Base-by-base conservation (phyloP, 345 rosid genomes). In the Eucalyptus shirleyi region DNA sequence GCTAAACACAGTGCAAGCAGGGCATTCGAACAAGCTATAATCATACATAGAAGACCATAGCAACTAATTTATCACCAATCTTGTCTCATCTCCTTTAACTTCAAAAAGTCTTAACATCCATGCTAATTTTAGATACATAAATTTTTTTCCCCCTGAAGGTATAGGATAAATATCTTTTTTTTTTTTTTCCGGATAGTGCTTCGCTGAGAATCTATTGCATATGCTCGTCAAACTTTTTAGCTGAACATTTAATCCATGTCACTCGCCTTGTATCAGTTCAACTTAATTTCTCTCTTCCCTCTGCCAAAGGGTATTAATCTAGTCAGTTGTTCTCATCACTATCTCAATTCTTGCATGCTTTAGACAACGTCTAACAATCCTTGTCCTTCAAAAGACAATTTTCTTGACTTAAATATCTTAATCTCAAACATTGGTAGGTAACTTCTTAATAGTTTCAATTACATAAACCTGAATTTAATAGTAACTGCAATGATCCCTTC, bases 401-500 rank as follows among this genome's bases (percentile, higher is more conserved):
- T 30, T 62, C 69, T 5, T 28, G 16, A 62, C 69, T 30, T 12
- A 62, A 28, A 62, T 62, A 62, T 28, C n/a, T 62, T 28, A 14
- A 30, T 13, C 69, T 62, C 1, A 12, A 28, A 62, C 69, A 62
- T 62, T 62, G 69, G 7, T 62, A 28, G 34, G 69, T 30, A 62
- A 62, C 32, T 62, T 28, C 47, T 0, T n/a, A 0, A 60, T 62
- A 62, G n/a, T 28, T 12, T 62, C 69, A 62, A 28, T 30, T 28
- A 62, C 67, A 60, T 28, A 60, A 60, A 28, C 32, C 69, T 30
- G 32, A 62, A 62, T 62, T 30, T 30, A 62, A 28, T 62, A 62
- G n/a, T 0, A 28, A 62, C n/a, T 62, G 34, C 32, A 62, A 62
- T 28, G 69, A 62, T 30, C 32, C 99, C 89, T 56, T 56, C 62